These are phyloP conservation scores for Cryptosporidium parvum DNA, from an alignment of 169 alveolate species.

Conservation along the genomic window DNA sequence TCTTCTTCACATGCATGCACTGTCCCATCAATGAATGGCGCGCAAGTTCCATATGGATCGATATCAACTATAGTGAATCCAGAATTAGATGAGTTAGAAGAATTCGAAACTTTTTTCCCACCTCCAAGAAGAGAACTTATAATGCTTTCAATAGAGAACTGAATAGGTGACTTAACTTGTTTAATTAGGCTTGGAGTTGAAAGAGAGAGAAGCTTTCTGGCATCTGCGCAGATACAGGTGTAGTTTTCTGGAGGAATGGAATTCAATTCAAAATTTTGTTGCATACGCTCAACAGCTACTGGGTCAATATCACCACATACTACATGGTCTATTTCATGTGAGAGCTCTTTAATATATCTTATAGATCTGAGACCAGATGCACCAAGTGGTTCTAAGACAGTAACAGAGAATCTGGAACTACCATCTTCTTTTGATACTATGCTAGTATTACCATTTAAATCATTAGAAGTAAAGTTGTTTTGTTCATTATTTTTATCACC, in stretches of 20 bases:
- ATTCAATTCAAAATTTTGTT: conserved; percentile 85
- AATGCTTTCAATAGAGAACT: not conserved
- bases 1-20: conserved; percentile 90
- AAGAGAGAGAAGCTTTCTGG: conserved; percentile 65
- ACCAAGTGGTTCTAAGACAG: conserved; percentile 87
- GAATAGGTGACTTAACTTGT: conserved; percentile 10
- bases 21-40: conserved; percentile 92
- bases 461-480: not conserved
- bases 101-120: conserved; percentile 80
- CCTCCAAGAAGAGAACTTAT: conserved; percentile 8
- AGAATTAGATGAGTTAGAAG: conserved; percentile 74
- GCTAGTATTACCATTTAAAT: not conserved
- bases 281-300: conserved; percentile 87
- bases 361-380: conserved; percentile 91
- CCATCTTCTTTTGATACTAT: not conserved
- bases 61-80: conserved; percentile 90
- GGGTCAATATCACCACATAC: conserved; percentile 91
- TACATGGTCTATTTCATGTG: conserved; percentile 77
- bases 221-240: conserved; percentile 79
- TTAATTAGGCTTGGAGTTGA: conserved; percentile 57
- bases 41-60: conserved; percentile 96
- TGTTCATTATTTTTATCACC: not conserved
- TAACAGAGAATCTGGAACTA: conserved; percentile 1
- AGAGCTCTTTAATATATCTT: conserved; percentile 88
- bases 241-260: conserved; percentile 77